phyloP scores from a whole-genome alignment of 306 rosid species.

The Castanea mollissima region DNA sequence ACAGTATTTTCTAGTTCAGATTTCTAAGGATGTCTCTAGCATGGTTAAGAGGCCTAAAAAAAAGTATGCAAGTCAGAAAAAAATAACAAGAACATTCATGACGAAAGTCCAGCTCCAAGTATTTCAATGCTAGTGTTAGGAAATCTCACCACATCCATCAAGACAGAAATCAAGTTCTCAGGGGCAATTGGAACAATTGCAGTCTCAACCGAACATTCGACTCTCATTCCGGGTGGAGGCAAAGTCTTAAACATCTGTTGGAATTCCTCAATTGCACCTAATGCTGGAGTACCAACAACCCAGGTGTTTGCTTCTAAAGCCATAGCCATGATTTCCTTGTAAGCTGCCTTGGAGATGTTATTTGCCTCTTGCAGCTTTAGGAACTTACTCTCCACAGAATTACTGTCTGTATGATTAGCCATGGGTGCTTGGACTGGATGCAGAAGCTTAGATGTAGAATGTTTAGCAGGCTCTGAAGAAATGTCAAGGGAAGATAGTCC shows the following conservation, averaged over 20 bases:
- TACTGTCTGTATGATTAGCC: neutral
- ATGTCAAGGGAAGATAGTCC: neutral
- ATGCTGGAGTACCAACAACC: conserved; percentile 4
- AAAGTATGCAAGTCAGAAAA: too few relatives aligned
- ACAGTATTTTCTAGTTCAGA: neutral
- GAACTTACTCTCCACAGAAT: neutral
- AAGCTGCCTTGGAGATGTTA: conserved; percentile 27
- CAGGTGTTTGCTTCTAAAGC: conserved; percentile 21
- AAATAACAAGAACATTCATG: too few relatives aligned
- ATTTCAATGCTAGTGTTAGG: neutral
- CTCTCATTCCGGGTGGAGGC: conserved; percentile 17
- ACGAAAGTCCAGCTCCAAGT: neutral
- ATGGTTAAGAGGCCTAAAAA: too few relatives aligned
- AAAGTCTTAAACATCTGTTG: conserved; percentile 17
- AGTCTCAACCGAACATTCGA: conserved; percentile 7
- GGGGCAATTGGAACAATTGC: neutral
- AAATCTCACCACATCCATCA: conserved; percentile 28
- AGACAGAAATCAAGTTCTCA: neutral
- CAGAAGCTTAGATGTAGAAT: neutral
- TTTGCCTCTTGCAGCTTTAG: conserved; percentile 24
- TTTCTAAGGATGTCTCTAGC: neutral
- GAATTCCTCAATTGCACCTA: conserved; percentile 24
- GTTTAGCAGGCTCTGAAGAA: neutral
- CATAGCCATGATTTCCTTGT: conserved; percentile 22
- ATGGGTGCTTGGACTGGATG: neutral